Evolutionary conservation across 192 early-diverging fungal genomes (phyloP).

Genomic region (Kickxella alabastrina): DNA sequence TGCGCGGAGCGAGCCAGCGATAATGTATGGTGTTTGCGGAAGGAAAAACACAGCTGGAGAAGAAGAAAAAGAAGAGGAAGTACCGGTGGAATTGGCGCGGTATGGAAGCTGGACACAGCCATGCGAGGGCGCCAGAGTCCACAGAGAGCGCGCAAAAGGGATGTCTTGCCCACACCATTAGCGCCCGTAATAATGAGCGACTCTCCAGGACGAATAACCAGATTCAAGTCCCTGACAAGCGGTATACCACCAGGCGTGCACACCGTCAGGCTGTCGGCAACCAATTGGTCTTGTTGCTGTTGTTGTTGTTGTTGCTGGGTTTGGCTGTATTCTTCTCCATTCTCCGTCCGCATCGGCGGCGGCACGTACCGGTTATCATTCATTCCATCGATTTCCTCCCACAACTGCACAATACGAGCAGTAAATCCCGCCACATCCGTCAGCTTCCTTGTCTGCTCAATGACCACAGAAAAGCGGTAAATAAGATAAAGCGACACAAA

Average conservation of each 20-base stretch:
- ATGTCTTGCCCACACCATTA: slow-evolving; percentile 84
- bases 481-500: slow-evolving; percentile 86
- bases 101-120: slow-evolving; percentile 53
- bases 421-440: slow-evolving; percentile 81
- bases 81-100: too few species aligned
- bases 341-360: not conserved
- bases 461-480: slow-evolving; percentile 68
- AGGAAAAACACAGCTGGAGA: slow-evolving; percentile 60
- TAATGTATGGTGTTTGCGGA: slow-evolving; percentile 65
- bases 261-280: slow-evolving; percentile 20
- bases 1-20: slow-evolving; percentile 59
- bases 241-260: slow-evolving; percentile 17
- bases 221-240: slow-evolving; percentile 43
- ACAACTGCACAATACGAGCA: slow-evolving; percentile 73
- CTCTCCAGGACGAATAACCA: slow-evolving; percentile 52
- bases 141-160: slow-evolving; percentile 69
- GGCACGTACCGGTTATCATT: not conserved
- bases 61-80: too few species aligned
- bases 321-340: not conserved
- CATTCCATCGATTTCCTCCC: slow-evolving; percentile 62
- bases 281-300: too few species aligned
- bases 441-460: slow-evolving; percentile 63
- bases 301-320: too few species aligned
- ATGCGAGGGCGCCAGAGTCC: slow-evolving; percentile 65
- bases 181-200: slow-evolving; percentile 68